Conservation (phyloP, 495 filamentous ascomycete species). For the Xanthoparmelia taractica region DNA sequence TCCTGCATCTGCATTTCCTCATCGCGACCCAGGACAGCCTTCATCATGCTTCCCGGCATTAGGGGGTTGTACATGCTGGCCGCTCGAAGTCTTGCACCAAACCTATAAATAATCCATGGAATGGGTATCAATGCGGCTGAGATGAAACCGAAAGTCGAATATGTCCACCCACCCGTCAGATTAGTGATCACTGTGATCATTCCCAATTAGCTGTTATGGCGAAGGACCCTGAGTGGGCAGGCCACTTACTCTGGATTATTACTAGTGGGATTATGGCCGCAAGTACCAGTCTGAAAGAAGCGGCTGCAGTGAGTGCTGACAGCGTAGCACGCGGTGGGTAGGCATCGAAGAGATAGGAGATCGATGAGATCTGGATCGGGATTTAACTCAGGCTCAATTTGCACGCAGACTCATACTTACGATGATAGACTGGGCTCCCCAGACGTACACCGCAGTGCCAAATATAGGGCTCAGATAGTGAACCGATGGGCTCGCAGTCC, state of each 20-base stretch:
- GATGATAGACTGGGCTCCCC: conserved; percentile 52
- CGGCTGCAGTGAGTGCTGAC: conserved; percentile 25
- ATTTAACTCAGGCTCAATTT: not conserved
- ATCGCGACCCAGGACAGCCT: conserved; percentile 13
- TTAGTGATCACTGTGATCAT: conserved; percentile 32
- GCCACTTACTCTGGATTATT: conserved; percentile 24
- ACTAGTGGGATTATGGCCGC: conserved; percentile 26
- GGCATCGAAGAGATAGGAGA: conserved; percentile 40
- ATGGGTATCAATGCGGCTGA: conserved; percentile 34
- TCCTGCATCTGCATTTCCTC: conserved; percentile 24
- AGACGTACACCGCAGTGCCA: conserved; percentile 53
- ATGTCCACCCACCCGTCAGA: conserved; percentile 38
- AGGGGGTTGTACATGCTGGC: conserved; percentile 38
- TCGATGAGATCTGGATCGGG: conserved; percentile 28
- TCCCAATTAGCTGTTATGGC: not conserved
- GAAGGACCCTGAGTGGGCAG: not conserved
- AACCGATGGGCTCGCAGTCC: conserved; percentile 31
- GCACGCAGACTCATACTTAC: conserved; percentile 22
- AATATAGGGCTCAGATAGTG: conserved; percentile 24
- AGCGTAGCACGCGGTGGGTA: conserved; percentile 30
- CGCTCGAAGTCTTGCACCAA: conserved; percentile 40
- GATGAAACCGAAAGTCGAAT: conserved; percentile 38
- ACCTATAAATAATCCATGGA: conserved; percentile 38
- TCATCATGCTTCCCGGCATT: conserved; percentile 14
- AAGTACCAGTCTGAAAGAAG: conserved; percentile 21